Percentiles rank a stretch among this genome's conserved stretches.
phyloP scores from a whole-genome alignment of 148 eudicot genomes.

The Cornus suecica region DNA sequence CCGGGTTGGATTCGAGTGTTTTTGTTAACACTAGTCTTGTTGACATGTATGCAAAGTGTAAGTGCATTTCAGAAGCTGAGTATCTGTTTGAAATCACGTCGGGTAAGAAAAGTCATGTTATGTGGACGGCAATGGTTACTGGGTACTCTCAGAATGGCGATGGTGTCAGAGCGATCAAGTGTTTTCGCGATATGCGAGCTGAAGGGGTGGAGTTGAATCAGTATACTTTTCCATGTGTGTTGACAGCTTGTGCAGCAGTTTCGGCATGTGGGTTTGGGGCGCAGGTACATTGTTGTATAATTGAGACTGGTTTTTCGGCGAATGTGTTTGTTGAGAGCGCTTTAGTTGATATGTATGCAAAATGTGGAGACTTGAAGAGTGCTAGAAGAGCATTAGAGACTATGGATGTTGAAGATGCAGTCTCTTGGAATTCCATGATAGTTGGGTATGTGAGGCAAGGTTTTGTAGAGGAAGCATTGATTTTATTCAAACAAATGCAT shows the following conservation, averaged over 20 bases:
- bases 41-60: conserved; percentile 81
- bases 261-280: conserved; percentile 41
- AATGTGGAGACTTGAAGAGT: conserved; percentile 54
- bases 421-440: conserved; percentile 82
- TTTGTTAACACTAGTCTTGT: conserved; percentile 61
- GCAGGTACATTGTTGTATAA: conserved; percentile 60
- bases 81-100: conserved; percentile 37
- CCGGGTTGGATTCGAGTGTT: conserved; percentile 36
- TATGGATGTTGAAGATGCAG: conserved; percentile 38
- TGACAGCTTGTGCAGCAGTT: conserved; percentile 48
- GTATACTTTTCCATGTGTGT: conserved; percentile 70
- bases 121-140: conserved; percentile 82
- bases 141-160: conserved; percentile 66
- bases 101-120: conserved; percentile 45
- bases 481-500: conserved; percentile 57
- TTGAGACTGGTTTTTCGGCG: conserved; percentile 47
- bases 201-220: conserved; percentile 62
- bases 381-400: conserved; percentile 49
- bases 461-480: conserved; percentile 48
- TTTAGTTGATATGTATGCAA: conserved; percentile 77
- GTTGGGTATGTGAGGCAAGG: conserved; percentile 63
- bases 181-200: conserved; percentile 49
- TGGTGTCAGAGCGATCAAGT: conserved; percentile 44
- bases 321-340: conserved; percentile 58
- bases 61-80: conserved; percentile 50